These are phyloP conservation scores for Lasiodiplodia gonubiensis DNA, from an alignment of 2,329 filamentous ascomycete species.

Conservation along the genomic window DNA sequence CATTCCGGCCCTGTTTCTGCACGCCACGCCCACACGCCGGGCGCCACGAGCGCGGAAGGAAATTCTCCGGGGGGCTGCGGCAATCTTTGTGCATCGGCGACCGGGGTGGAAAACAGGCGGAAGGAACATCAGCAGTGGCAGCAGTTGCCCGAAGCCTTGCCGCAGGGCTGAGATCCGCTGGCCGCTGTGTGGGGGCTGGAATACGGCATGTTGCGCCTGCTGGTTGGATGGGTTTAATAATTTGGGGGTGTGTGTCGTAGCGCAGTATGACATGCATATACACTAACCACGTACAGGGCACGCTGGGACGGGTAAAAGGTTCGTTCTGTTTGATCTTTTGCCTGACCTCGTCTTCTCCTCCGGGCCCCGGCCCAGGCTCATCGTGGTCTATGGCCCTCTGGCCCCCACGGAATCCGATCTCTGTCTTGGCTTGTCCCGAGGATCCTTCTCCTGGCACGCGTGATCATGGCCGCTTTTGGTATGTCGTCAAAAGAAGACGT, in stretches of 20 bases:
- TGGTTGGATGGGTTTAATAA: conserved; percentile 2
- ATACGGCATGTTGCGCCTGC: not conserved
- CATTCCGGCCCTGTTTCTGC: not conserved
- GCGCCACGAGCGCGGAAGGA: not conserved
- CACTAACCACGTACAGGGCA: not conserved
- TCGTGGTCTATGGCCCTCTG: not conserved
- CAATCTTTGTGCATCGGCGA: not conserved
- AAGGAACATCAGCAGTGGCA: not conserved
- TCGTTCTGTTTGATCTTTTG: not conserved
- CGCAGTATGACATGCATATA: conserved; percentile 17
- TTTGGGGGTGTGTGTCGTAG: not conserved
- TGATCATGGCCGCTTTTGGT: not conserved
- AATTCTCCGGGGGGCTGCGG: not conserved
- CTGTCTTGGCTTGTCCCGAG: not conserved
- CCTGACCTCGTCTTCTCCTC: not conserved
- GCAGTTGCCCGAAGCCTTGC: not conserved
- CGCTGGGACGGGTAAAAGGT: not conserved
- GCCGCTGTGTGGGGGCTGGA: not conserved
- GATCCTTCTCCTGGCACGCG: not conserved
- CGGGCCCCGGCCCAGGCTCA: not conserved
- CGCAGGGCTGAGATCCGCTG: not conserved
- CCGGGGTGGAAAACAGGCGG: not conserved
- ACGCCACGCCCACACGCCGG: not conserved
- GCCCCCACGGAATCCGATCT: not conserved
- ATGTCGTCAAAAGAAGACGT: not conserved